Conservation (phyloP, 73 alveolate species). For the Paramecium sexaurelia region DNA sequence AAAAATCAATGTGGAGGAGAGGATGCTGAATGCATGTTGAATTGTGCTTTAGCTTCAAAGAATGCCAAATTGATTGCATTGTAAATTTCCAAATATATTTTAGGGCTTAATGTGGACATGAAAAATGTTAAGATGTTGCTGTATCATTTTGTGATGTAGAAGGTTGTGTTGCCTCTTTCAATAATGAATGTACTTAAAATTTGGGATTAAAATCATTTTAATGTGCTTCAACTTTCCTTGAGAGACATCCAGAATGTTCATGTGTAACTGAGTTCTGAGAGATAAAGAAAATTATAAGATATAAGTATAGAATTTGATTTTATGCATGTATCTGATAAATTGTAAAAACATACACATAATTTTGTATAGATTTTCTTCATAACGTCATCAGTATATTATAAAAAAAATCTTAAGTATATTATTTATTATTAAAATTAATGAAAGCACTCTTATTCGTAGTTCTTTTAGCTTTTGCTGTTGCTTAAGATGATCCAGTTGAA, state of each 20-base stretch:
- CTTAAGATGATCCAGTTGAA: slow-evolving; percentile 33
- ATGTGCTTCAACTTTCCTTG: slow-evolving; percentile 38
- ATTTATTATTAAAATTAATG: slow-evolving; percentile 21
- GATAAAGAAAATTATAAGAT: neutral
- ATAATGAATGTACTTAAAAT: neutral
- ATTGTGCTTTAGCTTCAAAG: slow-evolving; percentile 10
- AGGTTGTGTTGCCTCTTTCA: neutral
- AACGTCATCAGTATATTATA: slow-evolving; percentile 44
- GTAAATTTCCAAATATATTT: neutral
- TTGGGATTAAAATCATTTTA: neutral
- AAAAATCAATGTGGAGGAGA: slow-evolving; percentile 26
- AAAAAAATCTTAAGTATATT: neutral
- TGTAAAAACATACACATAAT: neutral
- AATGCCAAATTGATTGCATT: slow-evolving; percentile 46
- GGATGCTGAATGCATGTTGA: neutral
- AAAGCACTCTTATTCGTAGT: neutral
- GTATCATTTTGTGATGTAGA: slow-evolving; percentile 10
- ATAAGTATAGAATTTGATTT: neutral
- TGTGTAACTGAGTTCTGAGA: slow-evolving; percentile 8
- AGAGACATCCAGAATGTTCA: slow-evolving; percentile 50
- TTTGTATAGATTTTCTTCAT: neutral
- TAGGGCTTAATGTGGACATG: slow-evolving; percentile 42
- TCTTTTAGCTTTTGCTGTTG: slow-evolving; percentile 4
- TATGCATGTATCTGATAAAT: neutral
- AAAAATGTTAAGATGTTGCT: neutral